These are phyloP conservation scores for Penstemon davidsonii DNA, from an alignment of 257 asterid genomes.

Conservation along the genomic window DNA sequence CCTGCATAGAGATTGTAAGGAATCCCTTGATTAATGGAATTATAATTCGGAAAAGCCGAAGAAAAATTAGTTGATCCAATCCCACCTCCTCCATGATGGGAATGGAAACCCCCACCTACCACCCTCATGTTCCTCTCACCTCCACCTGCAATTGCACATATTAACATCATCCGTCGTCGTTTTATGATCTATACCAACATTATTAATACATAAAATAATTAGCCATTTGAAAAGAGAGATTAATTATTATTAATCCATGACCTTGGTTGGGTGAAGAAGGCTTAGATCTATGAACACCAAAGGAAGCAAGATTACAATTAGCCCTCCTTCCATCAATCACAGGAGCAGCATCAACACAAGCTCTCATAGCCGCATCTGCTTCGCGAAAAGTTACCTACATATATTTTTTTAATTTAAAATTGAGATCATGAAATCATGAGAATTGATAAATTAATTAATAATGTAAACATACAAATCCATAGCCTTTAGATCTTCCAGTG, in stretches of 20 bases:
- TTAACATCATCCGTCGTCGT: too few species aligned
- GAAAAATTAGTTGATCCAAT: slow-evolving; percentile 54
- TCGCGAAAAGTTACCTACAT: slow-evolving; percentile 86
- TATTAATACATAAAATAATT: background rate
- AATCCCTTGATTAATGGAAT: slow-evolving; percentile 85
- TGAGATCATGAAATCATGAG: too few species aligned
- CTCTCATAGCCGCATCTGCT: slow-evolving; percentile 91
- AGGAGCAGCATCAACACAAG: slow-evolving; percentile 91
- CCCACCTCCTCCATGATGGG: slow-evolving; percentile 51
- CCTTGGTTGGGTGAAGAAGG: slow-evolving; percentile 91
- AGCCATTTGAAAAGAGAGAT: too few species aligned
- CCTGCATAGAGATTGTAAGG: slow-evolving; percentile 92
- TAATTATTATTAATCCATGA: background rate
- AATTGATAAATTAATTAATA: too few species aligned
- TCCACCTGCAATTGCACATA: slow-evolving; percentile 30
- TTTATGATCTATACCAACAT: slow-evolving; percentile 7
- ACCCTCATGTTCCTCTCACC: slow-evolving; percentile 74
- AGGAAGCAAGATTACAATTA: slow-evolving; percentile 94
- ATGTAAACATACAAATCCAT: slow-evolving; percentile 68
- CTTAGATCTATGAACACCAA: slow-evolving; percentile 94
- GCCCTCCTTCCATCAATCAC: slow-evolving; percentile 98
- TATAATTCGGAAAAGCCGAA: slow-evolving; percentile 80
- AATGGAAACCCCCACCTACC: slow-evolving; percentile 61
- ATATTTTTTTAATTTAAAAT: too few species aligned
- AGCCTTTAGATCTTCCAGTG: slow-evolving; percentile 97